phyloP scores from a whole-genome alignment of 108 stramenopile genomes.

The Conticribra weissflogii region DNA sequence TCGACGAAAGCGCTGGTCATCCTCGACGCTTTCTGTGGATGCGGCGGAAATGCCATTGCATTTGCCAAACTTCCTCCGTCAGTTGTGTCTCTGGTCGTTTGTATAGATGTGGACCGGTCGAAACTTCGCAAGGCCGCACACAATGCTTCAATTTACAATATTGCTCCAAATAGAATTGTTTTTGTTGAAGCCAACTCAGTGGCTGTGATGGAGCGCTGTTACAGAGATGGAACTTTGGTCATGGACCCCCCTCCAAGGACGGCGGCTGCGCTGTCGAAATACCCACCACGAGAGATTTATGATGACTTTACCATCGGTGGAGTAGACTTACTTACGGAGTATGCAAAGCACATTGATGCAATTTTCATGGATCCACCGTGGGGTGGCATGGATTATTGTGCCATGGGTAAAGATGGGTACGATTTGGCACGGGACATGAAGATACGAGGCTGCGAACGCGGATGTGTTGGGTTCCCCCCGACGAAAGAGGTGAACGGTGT shows the following conservation, averaged over 20 bases:
- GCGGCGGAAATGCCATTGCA: conserved; percentile 92
- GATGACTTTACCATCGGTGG: conserved; percentile 81
- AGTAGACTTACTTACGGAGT: conserved; percentile 62
- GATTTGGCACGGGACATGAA: conserved; percentile 85
- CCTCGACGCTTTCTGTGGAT: conserved; percentile 93
- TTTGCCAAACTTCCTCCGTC: conserved; percentile 72
- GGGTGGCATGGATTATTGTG: conserved; percentile 82
- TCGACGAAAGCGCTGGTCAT: conserved; percentile 56
- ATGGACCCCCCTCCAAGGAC: conserved; percentile 59
- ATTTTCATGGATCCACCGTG: conserved; percentile 91
- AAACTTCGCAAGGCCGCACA: conserved; percentile 91
- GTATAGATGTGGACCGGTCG: conserved; percentile 87
- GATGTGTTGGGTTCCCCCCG: conserved; percentile 45
- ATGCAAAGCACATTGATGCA: conserved; percentile 61
- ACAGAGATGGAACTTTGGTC: conserved; percentile 65
- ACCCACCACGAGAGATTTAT: conserved; percentile 64
- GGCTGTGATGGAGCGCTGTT: conserved; percentile 74
- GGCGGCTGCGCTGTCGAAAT: conserved; percentile 27
- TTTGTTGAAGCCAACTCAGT: conserved; percentile 86
- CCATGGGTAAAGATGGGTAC: conserved; percentile 85
- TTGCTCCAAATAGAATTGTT: conserved; percentile 72
- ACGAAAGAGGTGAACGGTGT: conserved; percentile 61
- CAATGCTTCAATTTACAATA: conserved; percentile 92
- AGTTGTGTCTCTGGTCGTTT: conserved; percentile 76
- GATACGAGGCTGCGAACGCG: conserved; percentile 57